Conservation (phyloP, 768 basidiomycete species). For the Galerina marginata region DNA sequence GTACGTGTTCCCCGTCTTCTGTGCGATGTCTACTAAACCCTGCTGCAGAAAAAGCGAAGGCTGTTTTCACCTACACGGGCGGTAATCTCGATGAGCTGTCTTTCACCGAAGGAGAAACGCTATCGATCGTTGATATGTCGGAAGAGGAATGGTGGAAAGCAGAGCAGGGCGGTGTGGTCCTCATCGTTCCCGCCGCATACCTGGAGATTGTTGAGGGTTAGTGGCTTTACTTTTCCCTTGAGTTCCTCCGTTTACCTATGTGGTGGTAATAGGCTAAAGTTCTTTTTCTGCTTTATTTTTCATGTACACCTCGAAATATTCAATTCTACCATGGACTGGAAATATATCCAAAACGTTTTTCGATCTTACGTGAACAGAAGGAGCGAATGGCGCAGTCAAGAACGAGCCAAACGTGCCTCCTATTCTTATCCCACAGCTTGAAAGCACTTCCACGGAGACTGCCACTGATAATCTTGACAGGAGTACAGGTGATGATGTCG, state of each 20-base stretch:
- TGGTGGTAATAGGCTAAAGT: slow-evolving; percentile 76
- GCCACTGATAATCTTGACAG: slow-evolving; percentile 1
- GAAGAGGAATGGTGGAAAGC: slow-evolving; percentile 98
- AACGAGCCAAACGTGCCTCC: slow-evolving; percentile 1
- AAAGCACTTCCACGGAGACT: slow-evolving; percentile 5
- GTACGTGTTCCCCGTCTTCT: slow-evolving; percentile 48
- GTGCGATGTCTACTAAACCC: slow-evolving; percentile 2
- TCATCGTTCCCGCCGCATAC: slow-evolving; percentile 92
- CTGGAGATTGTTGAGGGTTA: slow-evolving; percentile 90
- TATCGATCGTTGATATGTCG: slow-evolving; percentile 80
- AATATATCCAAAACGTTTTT: slow-evolving; percentile 24
- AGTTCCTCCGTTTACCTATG: slow-evolving; percentile 11
- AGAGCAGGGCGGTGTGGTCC: slow-evolving; percentile 83
- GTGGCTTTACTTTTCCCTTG: slow-evolving; percentile 43
- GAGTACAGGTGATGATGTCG: slow-evolving; percentile 12
- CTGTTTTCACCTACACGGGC: slow-evolving; percentile 79
- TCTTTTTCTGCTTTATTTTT: slow-evolving; percentile 59
- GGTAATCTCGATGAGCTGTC: slow-evolving; percentile 81
- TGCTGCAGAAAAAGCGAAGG: slow-evolving; percentile 67
- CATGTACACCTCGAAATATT: slow-evolving; percentile 47
- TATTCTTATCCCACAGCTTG: neutral
- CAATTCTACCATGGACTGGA: slow-evolving; percentile 37
- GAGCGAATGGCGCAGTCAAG: slow-evolving; percentile 8
- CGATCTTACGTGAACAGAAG: slow-evolving; percentile 14
- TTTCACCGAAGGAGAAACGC: slow-evolving; percentile 78